Base-by-base conservation (phyloP, 176 grass and related monocot species). In the Rhipidocladum racemiflorum region DNA sequence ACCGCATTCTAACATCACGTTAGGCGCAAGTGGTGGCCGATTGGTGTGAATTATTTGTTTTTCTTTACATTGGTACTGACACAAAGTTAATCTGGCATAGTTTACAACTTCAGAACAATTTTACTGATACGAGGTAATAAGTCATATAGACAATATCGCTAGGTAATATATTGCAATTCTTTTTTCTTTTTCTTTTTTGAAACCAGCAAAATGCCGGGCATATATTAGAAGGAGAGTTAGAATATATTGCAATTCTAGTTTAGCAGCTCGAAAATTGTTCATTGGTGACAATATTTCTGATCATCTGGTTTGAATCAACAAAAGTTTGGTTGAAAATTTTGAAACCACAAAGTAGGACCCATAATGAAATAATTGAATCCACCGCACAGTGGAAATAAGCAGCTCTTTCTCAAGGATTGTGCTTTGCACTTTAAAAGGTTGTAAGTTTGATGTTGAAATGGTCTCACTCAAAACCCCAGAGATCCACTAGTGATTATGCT, bases 1-100 rank as follows among this genome's bases (percentile, higher is more conserved):
- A 81, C 49, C 18, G 65, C 89, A 85, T 94, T 91, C 92, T 67
- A 86, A 73, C 83, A 68, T 61, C 38, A 69, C 49, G 34, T 40
- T 76, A 54, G 76, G 64, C 9, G 48, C 30, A 29, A 74, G 63
- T 59, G 36, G 51, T 21, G 73, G 78, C 78, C 23, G 2, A 83
- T 78, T 80, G 43, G 70, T 40, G 34, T 61, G 61, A 63, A 20
- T 70, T 38, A 16, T 51, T 59, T 70, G 16, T 21, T 72, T 57
- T 86, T 56, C 13, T 39, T 78, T 39, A 15, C 1, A 13, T 53
- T 74, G 30, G 40, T 53, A 68, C 12, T 25, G 43, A 28, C 43
- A 68, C 57, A 27, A 76, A 72, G 72, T 61, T 77, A 82, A 78
- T 78, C 36, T 57, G 24, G 9, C 53, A 78, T 74, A 25, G 59